Base-by-base conservation (phyloP, 306 rosid species). In the Pyrus communis region DNA sequence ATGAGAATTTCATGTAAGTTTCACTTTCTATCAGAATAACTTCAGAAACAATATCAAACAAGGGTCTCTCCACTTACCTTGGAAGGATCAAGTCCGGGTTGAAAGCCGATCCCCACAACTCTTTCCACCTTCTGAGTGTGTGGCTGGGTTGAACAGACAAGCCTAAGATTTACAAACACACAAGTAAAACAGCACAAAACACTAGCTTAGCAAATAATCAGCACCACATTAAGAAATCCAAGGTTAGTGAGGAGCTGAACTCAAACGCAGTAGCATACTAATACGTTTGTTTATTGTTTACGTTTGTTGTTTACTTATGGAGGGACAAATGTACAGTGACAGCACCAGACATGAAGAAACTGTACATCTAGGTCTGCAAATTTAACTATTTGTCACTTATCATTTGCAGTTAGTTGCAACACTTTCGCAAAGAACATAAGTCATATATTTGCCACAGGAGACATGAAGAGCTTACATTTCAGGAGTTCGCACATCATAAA, bases 101-200 rank as follows among this genome's bases (percentile, higher is more conserved):
- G 99, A 87, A 90, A 95, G 79, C 97, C 97, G 80, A 95, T 91
- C 85, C 97, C 99, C 54, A 95, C 85, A 52, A 95, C 97, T 79
- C 89, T 89, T 79, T 89, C 96, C 57, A 87, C 91, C 85, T 78
- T 83, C 42, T 91, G 89, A 27, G 77, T 63, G 65, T 95, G 99
- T 7, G 96, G 99, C 76, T 79, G 87, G 54, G 81, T 86, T 23
- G 85, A 82, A 86, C 91, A 31, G 79, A 91, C 91, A 67, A 87
- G 96, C 96, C 99, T 96, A 80, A 13, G 42, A 82, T 77, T 59
- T 23, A 74, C 13, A 78, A 12, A 78, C 28, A 78, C 27, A 55
- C 9, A 45, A 31, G 42, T 82, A 21, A 54, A 70, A 64, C 60
- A 33, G 70, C 22, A 25, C 65, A 58, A 74, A 54, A 71, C 57